These are phyloP conservation scores for Cladosporium austrohemisphaericum DNA, from an alignment of 2,329 filamentous ascomycete genomes.

Conservation along the genomic window DNA sequence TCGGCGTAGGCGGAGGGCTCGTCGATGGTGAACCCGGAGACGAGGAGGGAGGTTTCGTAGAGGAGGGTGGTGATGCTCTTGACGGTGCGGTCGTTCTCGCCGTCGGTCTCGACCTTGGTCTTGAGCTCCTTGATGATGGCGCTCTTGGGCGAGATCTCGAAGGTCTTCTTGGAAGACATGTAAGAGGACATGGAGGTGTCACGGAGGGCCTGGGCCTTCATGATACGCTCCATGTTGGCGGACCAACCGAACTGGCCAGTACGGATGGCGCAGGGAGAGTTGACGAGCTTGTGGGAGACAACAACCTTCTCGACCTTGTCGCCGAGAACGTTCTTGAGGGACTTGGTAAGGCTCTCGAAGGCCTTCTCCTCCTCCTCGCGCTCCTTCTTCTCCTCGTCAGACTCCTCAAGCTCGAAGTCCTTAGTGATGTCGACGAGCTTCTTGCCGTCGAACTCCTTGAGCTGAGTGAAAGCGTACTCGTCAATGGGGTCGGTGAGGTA, in stretches of 20 bases:
- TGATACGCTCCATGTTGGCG: slow-evolving; percentile 99
- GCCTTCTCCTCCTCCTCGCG: slow-evolving; percentile 98
- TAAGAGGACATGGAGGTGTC: slow-evolving; percentile 99
- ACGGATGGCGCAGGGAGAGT: slow-evolving; percentile 95
- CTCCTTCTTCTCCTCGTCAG: slow-evolving; percentile 95
- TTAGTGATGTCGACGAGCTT: slow-evolving; percentile 99
- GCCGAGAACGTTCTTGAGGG: slow-evolving; percentile 97
- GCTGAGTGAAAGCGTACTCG: slow-evolving; percentile 98
- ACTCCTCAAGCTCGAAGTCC: slow-evolving; percentile 99
- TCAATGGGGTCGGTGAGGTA: slow-evolving; percentile 99
- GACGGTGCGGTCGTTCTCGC: slow-evolving; percentile 97
- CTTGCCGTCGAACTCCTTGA: slow-evolving; percentile 99
- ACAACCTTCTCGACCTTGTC: slow-evolving; percentile 99
- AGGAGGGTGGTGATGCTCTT: slow-evolving; percentile 98
- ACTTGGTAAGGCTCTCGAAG: slow-evolving; percentile 90
- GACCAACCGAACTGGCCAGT: slow-evolving; percentile 99
- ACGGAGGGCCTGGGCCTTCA: slow-evolving; percentile 99
- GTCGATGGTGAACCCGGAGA: slow-evolving; percentile 99
- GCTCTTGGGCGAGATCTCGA: slow-evolving; percentile 99
- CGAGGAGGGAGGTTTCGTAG: slow-evolving; percentile 96
- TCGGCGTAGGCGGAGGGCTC: slow-evolving; percentile 97
- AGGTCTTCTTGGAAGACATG: slow-evolving; percentile 99
- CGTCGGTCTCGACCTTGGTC: slow-evolving; percentile 97
- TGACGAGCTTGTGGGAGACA: slow-evolving; percentile 93
- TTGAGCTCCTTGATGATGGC: slow-evolving; percentile 98